A percentile compares a stretch with the other conserved stretches of the same genome.
These are phyloP conservation scores for Alternaria incomplexa DNA, from an alignment of 2,329 filamentous ascomycete genomes.

Conservation along the genomic window DNA sequence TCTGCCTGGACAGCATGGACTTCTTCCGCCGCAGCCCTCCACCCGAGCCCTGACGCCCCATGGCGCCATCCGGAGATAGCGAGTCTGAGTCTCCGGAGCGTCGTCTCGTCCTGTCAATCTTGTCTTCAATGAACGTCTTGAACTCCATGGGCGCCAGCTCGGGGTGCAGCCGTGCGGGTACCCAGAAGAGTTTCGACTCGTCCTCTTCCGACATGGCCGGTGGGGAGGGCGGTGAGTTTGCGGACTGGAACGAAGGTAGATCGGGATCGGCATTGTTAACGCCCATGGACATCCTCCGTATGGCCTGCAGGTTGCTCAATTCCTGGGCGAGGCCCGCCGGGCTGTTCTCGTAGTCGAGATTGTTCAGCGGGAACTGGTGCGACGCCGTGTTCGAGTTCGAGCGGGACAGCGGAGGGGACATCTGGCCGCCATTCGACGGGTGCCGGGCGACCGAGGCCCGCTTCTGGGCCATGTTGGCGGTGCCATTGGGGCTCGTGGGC, in stretches of 20 bases:
- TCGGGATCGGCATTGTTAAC: constrained; percentile 75
- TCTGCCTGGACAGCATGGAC: constrained; percentile 92
- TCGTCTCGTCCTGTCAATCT: constrained; percentile 86
- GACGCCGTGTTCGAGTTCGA: constrained; percentile 54
- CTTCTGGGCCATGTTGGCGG: constrained; percentile 13
- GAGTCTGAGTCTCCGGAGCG: constrained; percentile 72
- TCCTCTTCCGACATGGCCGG: constrained; percentile 74
- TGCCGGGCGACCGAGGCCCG: constrained; percentile 17
- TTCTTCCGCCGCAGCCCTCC: constrained; percentile 82
- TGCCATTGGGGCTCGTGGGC: constrained; percentile 28
- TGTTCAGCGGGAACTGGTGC: constrained; percentile 74
- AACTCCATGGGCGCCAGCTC: constrained; percentile 96
- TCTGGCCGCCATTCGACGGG: constrained; percentile 25
- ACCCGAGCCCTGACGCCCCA: constrained; percentile 61
- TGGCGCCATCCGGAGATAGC: constrained; percentile 62
- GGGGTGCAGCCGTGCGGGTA: constrained; percentile 90
- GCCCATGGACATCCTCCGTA: constrained; percentile 94
- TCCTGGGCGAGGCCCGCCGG: constrained; percentile 90
- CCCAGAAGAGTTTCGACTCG: constrained; percentile 92
- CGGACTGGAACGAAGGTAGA: constrained; percentile 71
- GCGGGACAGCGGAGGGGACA: constrained; percentile 50
- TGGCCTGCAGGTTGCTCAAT: constrained; percentile 87
- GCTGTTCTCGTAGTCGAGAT: constrained; percentile 88
- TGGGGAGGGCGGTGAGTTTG: constrained; percentile 70
- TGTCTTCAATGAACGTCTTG: constrained; percentile 93